These are phyloP conservation scores for Oemleria cerasiformis DNA, from an alignment of 306 rosid genomes.

Conservation along the genomic window DNA sequence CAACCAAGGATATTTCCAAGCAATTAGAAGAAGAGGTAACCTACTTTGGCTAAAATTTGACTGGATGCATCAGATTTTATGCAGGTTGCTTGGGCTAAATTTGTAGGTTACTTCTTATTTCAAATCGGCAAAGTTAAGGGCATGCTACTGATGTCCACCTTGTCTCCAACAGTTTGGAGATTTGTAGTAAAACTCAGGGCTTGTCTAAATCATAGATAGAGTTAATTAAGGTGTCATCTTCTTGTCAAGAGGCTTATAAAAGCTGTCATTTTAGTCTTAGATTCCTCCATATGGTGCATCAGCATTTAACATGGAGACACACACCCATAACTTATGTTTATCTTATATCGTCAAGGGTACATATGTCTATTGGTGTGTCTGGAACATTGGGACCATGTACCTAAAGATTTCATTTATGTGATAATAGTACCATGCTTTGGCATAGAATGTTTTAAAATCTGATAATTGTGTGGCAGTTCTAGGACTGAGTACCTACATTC, in stretches of 20 bases:
- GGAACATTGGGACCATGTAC: neutral
- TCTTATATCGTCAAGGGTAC: neutral
- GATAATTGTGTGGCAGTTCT: neutral
- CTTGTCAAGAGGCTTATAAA: neutral
- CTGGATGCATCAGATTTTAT: conserved; percentile 1
- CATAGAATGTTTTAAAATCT: neutral
- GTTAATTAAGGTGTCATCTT: neutral
- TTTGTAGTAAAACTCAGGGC: neutral
- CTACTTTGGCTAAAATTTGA: no score
- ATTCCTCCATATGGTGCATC: neutral
- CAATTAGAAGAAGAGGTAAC: conserved; percentile 84
- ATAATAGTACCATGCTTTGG: neutral
- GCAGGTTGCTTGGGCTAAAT: neutral
- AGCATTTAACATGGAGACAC: neutral
- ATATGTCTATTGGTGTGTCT: neutral
- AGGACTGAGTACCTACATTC: neutral
- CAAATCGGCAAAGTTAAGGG: neutral
- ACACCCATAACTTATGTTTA: neutral
- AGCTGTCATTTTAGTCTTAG: neutral
- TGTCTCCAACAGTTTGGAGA: neutral
- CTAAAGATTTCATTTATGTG: neutral
- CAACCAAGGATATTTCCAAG: conserved; percentile 64
- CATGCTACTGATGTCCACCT: neutral
- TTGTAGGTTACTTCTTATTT: neutral
- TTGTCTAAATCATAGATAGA: neutral